Base-by-base conservation (phyloP, 2,329 filamentous ascomycete genomes). In the Helicocarpus griseus region DNA sequence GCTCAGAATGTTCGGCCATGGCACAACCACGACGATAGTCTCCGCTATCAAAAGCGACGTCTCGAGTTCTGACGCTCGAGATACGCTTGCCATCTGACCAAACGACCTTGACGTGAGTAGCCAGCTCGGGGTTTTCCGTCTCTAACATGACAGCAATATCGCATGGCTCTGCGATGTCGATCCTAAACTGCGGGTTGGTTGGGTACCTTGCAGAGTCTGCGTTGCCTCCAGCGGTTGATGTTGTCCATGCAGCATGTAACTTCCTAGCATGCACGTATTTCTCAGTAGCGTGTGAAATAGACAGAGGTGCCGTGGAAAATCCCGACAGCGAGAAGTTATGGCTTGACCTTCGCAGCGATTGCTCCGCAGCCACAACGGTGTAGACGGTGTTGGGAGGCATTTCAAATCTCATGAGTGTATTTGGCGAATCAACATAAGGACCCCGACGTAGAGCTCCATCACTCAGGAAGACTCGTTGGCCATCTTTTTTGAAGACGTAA, bases 351-450 rank as follows among this genome's bases (percentile, higher is more conserved):
- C 87, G 85, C 4, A 97, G 77, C 35, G 85, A 83, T 61, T 94
- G 84, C 60, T 94, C 86, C 14, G 89, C 85, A 26, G 89, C 75
- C 6, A 90, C 87, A 4, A 87, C 72, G 0, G 80, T 83, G 59
- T 81, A 81, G 0, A 69, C 70, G 9, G 71, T 69, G 14, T 70
- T 66, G 1, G 75, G 65, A n/a, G 75, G 68, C 53, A 77, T 76
- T 26, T 87, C 79, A 54, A 95, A 77, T 53, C 86, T 83, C 41
- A 94, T 81, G 6, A 98, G 79, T 0, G 87, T 95, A 66, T 97
- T 94, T 1, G 89, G 89, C 2, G 90, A 94, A 68, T 96, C 91
- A 31, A 97, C 89, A 56, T 88, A 95, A n/a, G 88, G 87, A 0
- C 86, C 86, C 33, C 85, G 82, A 60, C 87, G 82, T 0, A 87